A percentile compares a stretch with the other conserved stretches of the same genome.
These are phyloP conservation scores for Dipodascus geniculatus DNA, from an alignment of 805 yeast genomes.

Conservation along the genomic window DNA sequence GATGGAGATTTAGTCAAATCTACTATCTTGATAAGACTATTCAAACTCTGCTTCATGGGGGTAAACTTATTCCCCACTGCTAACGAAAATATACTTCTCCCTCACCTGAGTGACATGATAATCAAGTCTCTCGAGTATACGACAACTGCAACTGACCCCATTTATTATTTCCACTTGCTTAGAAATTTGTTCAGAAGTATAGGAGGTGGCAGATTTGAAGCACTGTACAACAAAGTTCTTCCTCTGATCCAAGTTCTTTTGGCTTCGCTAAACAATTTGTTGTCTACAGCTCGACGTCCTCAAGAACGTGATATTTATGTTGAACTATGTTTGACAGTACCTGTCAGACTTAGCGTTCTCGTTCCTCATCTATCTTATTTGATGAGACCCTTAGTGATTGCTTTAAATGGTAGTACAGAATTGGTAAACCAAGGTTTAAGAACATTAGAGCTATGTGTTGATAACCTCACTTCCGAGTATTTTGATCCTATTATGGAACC, in stretches of 20 bases:
- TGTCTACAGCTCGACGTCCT: conserved; percentile 71
- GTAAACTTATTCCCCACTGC: conserved; percentile 78
- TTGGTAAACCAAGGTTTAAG: conserved; percentile 89
- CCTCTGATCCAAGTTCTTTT: conserved; percentile 80
- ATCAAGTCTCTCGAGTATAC: conserved; percentile 68
- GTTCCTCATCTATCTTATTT: conserved; percentile 85
- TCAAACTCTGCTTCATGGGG: conserved; percentile 91
- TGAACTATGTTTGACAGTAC: conserved; percentile 89
- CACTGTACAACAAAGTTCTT: conserved; percentile 80
- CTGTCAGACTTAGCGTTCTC: conserved; percentile 83
- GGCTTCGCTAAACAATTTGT: conserved; percentile 74
- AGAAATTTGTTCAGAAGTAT: conserved; percentile 86
- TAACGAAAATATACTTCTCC: conserved; percentile 79
- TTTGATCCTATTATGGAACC: conserved; percentile 97
- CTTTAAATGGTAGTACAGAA: conserved; percentile 83
- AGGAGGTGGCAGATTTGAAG: conserved; percentile 94
- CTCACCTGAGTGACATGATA: conserved; percentile 76
- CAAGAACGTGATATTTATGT: conserved; percentile 92
- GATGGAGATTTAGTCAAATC: conserved; percentile 66
- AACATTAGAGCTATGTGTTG: conserved; percentile 91
- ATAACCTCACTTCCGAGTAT: conserved; percentile 89
- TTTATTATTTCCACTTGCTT: conserved; percentile 77
- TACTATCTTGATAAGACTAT: conserved; percentile 70
- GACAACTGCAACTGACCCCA: conserved; percentile 81
- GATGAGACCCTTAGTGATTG: conserved; percentile 85